phyloP scores from a whole-genome alignment of 345 rosid species.

The Dipteronia dyeriana region DNA sequence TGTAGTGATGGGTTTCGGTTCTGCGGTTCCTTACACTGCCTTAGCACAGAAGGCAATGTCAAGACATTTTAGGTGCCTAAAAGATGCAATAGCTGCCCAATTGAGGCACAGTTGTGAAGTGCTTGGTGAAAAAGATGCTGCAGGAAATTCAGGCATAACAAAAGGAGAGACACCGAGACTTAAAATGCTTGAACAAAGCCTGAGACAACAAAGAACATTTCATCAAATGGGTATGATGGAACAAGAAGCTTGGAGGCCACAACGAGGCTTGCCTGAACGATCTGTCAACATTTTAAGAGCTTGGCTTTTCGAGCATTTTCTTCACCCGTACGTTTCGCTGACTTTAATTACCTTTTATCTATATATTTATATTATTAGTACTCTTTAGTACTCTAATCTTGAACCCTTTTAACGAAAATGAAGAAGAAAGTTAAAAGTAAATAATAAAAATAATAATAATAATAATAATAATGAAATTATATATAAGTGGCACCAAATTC shows the following conservation, averaged over 20 bases:
- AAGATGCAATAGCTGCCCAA: conserved; percentile 74
- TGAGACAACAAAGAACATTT: conserved; percentile 88
- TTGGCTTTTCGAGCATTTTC: conserved; percentile 99
- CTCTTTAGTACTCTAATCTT: neutral
- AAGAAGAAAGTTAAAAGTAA: neutral
- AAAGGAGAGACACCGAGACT: conserved; percentile 96
- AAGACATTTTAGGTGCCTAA: conserved; percentile 87
- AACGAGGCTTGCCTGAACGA: conserved; percentile 95
- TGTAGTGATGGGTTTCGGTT: conserved; percentile 86
- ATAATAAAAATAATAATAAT: neutral
- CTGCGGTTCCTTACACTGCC: conserved; percentile 89
- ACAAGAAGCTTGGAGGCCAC: conserved; percentile 97
- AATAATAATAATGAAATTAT: neutral
- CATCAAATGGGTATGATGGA: conserved; percentile 98
- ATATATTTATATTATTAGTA: neutral
- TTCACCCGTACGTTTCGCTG: conserved; percentile 82
- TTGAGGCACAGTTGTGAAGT: conserved; percentile 76
- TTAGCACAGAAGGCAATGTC: conserved; percentile 99
- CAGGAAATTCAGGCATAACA: conserved; percentile 68
- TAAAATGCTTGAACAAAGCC: conserved; percentile 76
- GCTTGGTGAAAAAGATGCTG: conserved; percentile 78
- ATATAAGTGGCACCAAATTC: conserved; percentile 28
- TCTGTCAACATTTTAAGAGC: conserved; percentile 91
- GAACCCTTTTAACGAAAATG: conserved; percentile 1
- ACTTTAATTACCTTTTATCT: conserved; percentile 2